These are phyloP conservation scores for Aurinia saxatilis DNA, from an alignment of 345 rosid species.

Conservation along the genomic window DNA sequence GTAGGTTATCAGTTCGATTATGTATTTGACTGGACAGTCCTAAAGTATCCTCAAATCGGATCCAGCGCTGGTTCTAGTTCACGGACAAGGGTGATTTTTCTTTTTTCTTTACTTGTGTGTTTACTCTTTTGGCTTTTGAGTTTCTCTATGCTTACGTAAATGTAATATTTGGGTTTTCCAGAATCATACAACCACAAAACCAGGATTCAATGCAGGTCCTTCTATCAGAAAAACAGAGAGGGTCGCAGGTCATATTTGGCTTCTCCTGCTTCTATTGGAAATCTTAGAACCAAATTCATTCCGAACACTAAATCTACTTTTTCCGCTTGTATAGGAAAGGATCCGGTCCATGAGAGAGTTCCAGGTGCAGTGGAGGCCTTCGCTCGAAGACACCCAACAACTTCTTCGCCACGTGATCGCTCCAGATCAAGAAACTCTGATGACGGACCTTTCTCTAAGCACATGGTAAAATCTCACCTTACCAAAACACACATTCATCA, in stretches of 20 bases:
- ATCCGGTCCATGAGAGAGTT: conserved; percentile 46
- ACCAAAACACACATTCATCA: background rate
- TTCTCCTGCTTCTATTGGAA: conserved; percentile 11
- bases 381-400: conserved; percentile 48
- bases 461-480: conserved; percentile 34
- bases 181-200: conserved; percentile 43
- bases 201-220: conserved; percentile 42
- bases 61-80: conserved; percentile 48
- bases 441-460: conserved; percentile 48
- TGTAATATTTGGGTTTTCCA: conserved; percentile 12
- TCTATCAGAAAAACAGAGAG: conserved; percentile 47
- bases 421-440: conserved; percentile 50
- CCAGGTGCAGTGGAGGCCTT: conserved; percentile 72
- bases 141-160: background rate
- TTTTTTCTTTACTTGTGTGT: background rate
- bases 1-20: conserved; percentile 75
- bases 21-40: conserved; percentile 80
- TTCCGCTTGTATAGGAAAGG: conserved; percentile 38
- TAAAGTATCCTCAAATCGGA: conserved; percentile 66
- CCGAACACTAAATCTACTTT: background rate
- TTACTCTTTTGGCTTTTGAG: conserved; percentile 26
- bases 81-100: conserved; percentile 14
- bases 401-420: conserved; percentile 39
- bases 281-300: conserved; percentile 22
- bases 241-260: conserved; percentile 32